phyloP scores from a whole-genome alignment of 331 rosid species.

The Erythrophleum ivorense region DNA sequence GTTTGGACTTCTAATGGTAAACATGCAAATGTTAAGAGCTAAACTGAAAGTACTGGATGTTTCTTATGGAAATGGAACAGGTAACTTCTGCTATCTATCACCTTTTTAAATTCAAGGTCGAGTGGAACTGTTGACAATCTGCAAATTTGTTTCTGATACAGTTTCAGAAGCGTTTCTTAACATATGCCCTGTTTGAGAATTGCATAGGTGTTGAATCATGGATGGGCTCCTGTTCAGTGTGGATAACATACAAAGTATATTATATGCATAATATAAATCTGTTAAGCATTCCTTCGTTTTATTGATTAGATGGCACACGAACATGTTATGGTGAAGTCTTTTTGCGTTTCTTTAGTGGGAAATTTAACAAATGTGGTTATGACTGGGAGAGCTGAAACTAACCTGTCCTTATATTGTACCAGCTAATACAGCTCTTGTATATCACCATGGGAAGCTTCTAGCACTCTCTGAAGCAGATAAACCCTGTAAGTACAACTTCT shows the following conservation, averaged over 20 bases:
- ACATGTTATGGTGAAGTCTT: neutral
- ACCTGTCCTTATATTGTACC: constrained; percentile 41
- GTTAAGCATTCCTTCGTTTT: constrained; percentile 15
- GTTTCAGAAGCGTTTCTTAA: neutral
- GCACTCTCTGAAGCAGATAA: constrained; percentile 93
- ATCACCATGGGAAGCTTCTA: constrained; percentile 91
- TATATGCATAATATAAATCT: constrained; percentile 2
- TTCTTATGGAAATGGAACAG: constrained; percentile 79
- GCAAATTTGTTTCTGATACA: neutral
- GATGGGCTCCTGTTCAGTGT: constrained; percentile 1
- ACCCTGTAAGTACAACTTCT: constrained; percentile 70
- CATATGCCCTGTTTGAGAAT: constrained; percentile 18
- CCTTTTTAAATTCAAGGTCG: constrained; percentile 31
- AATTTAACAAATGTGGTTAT: constrained; percentile 5
- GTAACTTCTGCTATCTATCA: constrained; percentile 44
- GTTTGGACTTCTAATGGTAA: constrained; percentile 77
- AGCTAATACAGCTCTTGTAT: constrained; percentile 89
- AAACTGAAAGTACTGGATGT: constrained; percentile 78
- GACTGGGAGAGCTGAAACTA: constrained; percentile 37
- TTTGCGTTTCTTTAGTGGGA: neutral
- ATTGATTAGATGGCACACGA: constrained; percentile 9
- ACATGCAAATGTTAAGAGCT: constrained; percentile 78
- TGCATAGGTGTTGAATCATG: constrained; percentile 15
- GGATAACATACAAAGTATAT: constrained; percentile 2
- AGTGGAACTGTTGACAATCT: neutral